Percentiles rank a stretch among this genome's conserved stretches.
Conservation (phyloP, 2,329 filamentous ascomycete species). For the Claviceps monticola region DNA sequence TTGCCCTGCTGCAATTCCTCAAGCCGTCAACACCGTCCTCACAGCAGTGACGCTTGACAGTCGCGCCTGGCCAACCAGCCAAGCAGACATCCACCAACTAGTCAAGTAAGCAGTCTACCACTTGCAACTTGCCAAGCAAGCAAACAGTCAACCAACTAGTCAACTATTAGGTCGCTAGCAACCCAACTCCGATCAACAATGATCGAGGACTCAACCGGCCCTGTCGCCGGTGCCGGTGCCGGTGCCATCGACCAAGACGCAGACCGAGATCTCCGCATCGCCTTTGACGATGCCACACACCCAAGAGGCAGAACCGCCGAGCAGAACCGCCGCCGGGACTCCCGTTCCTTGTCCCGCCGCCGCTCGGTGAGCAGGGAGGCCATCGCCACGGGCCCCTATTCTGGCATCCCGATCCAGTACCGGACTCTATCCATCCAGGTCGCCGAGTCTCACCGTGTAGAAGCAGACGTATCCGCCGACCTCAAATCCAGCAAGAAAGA, state of each 20-base stretch:
- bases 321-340: slow-evolving; percentile 2
- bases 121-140: too few species aligned
- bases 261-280: slow-evolving; percentile 13
- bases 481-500: slow-evolving; percentile 16
- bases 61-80: background rate
- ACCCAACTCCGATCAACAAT: slow-evolving; percentile 3
- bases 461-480: slow-evolving; percentile 10
- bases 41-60: background rate
- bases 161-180: background rate
- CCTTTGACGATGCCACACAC: slow-evolving; percentile 12
- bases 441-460: slow-evolving; percentile 21
- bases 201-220: slow-evolving; percentile 7
- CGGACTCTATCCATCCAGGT: slow-evolving; percentile 27
- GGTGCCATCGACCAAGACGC: slow-evolving; percentile 11
- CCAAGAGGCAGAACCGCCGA: slow-evolving; percentile 9
- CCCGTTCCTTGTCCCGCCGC: slow-evolving; percentile 12
- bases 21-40: background rate
- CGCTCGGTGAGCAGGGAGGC: slow-evolving; percentile 12
- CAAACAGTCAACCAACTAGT: background rate
- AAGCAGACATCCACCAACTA: background rate
- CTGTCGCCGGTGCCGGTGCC: slow-evolving; percentile 2
- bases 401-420: slow-evolving; percentile 25
- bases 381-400: slow-evolving; percentile 20
- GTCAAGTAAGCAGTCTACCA: too few species aligned
- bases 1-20: background rate